A percentile compares a stretch with the other conserved stretches of the same genome.
These are phyloP conservation scores for Fraxinus sp. DNA, from an alignment of 305 asterid species.

Conservation along the genomic window DNA sequence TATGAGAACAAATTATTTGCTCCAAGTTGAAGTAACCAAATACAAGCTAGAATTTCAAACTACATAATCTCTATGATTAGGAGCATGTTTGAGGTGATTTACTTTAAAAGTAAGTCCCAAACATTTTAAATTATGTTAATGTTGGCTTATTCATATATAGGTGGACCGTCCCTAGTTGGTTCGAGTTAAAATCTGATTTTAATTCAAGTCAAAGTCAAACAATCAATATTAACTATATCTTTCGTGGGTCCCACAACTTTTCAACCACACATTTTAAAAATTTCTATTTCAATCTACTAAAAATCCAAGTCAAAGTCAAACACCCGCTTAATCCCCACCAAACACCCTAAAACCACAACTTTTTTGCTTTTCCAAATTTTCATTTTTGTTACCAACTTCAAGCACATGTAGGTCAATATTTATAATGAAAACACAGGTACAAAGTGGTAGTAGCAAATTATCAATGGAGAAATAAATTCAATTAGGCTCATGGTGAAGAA, in stretches of 20 bases:
- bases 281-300: too few relatives aligned
- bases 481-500: neutral
- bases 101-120: neutral
- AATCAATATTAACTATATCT: too few relatives aligned
- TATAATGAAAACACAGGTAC: neutral
- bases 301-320: too few relatives aligned
- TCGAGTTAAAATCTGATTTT: too few relatives aligned
- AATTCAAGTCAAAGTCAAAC: too few relatives aligned
- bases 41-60: neutral
- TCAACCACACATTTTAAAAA: too few relatives aligned
- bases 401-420: neutral
- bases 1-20: neutral
- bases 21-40: neutral
- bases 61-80: neutral
- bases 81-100: neutral
- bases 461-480: neutral
- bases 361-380: neutral
- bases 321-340: too few relatives aligned
- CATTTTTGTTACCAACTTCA: neutral
- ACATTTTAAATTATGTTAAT: neutral
- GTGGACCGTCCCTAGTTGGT: too few relatives aligned
- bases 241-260: too few relatives aligned
- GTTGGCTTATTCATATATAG: neutral
- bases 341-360: too few relatives aligned
- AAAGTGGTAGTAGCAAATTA: neutral